Evolutionary conservation across 2,329 filamentous ascomycete species (phyloP), one percentile per base, ranked within the genome.

Genomic region (Fusarium secorum): DNA sequence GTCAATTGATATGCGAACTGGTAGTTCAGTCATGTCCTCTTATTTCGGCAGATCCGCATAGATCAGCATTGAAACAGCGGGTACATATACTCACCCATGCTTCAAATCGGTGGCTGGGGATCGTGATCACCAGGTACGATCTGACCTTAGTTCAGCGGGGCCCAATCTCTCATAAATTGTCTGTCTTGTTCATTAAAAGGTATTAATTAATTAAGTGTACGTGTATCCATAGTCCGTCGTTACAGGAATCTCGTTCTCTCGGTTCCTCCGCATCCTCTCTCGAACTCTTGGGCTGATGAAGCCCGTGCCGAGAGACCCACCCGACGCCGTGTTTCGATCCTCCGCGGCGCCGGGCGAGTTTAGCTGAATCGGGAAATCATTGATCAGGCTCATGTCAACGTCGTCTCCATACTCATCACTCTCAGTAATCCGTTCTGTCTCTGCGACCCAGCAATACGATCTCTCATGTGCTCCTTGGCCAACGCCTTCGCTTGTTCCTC

Each of bases 361-460:
- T 59, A 57, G 15, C 28, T 71, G 63, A 32, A 67, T 62, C 6
- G 64, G 63, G 11, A 67, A 51, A 30, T 67, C 48, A 30, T 51
- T 52, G 26, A 66, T 60, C 11, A 66, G 33, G 20, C 39, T 51
- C 45, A 67, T 35, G 17, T 62, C 64, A 30, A 67, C 44, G 11
- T 67, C 63, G 14, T 54, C 63, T 35, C 35, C 33, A 7, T 66
- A 48, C 15, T 70, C 65, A 10, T 63, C 58, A 2, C 20, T 53
- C 24, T 63, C 64, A 33, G 30, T 74, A 10, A 41, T 35, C 61
- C 66, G 69, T 45, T 53, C 78, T n/a, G 75, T 80, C 5, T 81
- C 80, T 15, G 81, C 81, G 0, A 78, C 64, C 86, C 86, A 88
- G 78, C 86, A 88, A 71, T 88, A 82, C 6, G 85, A 87, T 22